Percentiles rank a stretch among this genome's conserved stretches.
These are phyloP conservation scores for Boletus sp. DNA, from an alignment of 768 basidiomycete genomes.

Conservation along the genomic window DNA sequence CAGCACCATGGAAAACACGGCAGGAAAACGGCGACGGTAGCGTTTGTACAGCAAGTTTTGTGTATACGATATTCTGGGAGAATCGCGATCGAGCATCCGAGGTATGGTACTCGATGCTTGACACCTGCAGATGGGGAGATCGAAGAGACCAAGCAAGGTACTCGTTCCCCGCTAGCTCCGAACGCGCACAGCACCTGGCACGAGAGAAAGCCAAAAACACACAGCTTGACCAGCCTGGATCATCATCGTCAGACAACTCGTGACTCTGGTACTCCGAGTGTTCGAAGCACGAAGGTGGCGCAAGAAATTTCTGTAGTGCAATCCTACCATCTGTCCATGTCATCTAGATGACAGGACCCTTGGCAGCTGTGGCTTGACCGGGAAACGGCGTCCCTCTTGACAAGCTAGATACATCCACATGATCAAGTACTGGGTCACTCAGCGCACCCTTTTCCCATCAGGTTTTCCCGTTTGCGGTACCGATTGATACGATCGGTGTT, in stretches of 20 bases:
- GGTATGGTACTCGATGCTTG: not conserved
- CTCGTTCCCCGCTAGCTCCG: not conserved
- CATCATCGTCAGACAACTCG: not conserved
- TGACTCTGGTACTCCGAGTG: not conserved
- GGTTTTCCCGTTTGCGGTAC: not conserved
- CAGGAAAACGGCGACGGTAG: not conserved
- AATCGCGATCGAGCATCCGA: not conserved
- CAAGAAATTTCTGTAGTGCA: conserved; percentile 2
- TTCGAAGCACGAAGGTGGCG: not conserved
- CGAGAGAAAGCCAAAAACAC: not conserved
- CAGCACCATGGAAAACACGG: not conserved
- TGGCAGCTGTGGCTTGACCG: conserved; percentile 6
- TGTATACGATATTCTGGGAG: not conserved
- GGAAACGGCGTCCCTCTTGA: not conserved
- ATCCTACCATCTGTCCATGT: not conserved
- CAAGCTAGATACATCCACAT: not conserved
- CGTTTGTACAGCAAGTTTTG: not conserved
- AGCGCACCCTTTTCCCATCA: not conserved
- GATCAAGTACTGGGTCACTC: not conserved
- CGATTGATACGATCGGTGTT: conserved; percentile 7
- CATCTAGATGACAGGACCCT: conserved; percentile 7
- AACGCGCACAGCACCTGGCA: not conserved
- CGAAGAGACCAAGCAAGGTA: too few species aligned
- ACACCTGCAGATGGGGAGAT: not conserved
- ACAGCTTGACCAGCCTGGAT: not conserved